phyloP scores from a whole-genome alignment of 2,329 filamentous ascomycete genomes.

The Exophiala viscosa region DNA sequence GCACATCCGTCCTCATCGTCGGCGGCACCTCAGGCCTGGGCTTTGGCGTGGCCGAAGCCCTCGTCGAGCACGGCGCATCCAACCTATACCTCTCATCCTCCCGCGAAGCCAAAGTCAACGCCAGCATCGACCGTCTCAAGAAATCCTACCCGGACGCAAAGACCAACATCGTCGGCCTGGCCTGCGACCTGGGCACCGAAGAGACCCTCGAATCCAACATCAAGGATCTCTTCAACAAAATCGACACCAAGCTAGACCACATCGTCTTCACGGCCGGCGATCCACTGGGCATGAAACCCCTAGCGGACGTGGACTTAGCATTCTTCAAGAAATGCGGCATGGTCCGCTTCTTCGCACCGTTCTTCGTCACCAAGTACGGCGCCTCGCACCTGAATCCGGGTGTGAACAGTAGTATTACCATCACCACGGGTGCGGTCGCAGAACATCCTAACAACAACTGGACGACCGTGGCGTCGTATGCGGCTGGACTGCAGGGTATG shows the following conservation, averaged over 20 bases:
- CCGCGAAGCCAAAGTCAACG: constrained; percentile 33
- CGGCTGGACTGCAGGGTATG: constrained; percentile 34
- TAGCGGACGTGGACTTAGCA: constrained; percentile 31
- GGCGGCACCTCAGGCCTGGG: constrained; percentile 54
- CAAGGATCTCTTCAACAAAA: constrained; percentile 35
- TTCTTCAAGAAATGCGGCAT: constrained; percentile 28
- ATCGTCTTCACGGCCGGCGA: constrained; percentile 53
- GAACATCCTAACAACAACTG: constrained; percentile 37
- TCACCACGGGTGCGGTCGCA: constrained; percentile 40
- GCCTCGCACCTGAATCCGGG: constrained; percentile 27
- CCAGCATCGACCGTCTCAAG: constrained; percentile 41
- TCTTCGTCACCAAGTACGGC: constrained; percentile 41
- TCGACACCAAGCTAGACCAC: constrained; percentile 42
- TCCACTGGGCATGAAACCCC: constrained; percentile 14
- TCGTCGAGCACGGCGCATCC: constrained; percentile 46
- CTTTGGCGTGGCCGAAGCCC: constrained; percentile 50
- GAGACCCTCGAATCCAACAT: constrained; percentile 45
- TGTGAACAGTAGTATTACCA: constrained; percentile 36
- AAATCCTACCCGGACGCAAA: constrained; percentile 38
- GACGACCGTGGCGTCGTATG: constrained; percentile 31
- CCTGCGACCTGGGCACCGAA: constrained; percentile 45
- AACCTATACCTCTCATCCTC: constrained; percentile 48
- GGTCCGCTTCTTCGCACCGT: constrained; percentile 37
- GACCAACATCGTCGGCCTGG: constrained; percentile 38
- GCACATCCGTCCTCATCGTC: constrained; percentile 48